phyloP scores from a whole-genome alignment of 129 eudicot genomes.

The Sambucus nigra region DNA sequence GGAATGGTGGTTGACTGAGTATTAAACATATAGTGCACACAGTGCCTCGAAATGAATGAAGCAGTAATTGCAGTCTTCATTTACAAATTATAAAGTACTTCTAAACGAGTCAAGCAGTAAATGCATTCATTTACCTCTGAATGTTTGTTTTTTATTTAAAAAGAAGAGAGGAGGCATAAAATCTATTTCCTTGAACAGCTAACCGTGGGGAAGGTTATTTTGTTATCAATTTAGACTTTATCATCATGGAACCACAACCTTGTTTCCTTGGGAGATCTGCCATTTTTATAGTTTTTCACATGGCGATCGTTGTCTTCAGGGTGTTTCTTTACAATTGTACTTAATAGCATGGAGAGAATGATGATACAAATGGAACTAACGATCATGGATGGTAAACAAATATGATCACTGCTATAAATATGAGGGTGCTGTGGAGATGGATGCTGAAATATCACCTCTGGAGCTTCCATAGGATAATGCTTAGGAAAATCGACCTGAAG shows the following conservation, averaged over 20 bases:
- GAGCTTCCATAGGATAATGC: no score
- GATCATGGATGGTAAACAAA: no score
- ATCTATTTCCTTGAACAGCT: conserved; percentile 7
- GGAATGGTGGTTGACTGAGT: no score
- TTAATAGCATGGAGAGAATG: no score
- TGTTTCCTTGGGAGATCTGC: conserved; percentile 82
- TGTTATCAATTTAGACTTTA: conserved; percentile 40
- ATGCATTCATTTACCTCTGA: conserved; percentile 16
- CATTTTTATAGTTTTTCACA: conserved; percentile 64
- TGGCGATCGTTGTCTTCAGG: conserved; percentile 79
- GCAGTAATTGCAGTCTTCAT: conserved; percentile 24
- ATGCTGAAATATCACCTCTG: no score
- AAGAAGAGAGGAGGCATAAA: conserved; percentile 9
- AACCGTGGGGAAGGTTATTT: conserved; percentile 1
- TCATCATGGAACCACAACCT: conserved; percentile 93
- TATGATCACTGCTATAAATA: no score
- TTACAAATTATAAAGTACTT: no score
- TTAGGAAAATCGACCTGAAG: no score
- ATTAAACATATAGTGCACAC: not conserved
- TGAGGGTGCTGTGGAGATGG: no score
- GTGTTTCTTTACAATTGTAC: no score
- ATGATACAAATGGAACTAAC: no score
- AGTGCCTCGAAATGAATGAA: no score
- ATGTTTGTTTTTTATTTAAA: not conserved
- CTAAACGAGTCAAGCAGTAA: conserved; percentile 2